Base-by-base conservation (phyloP, 1,284 basidiomycete species). In the Lignosus rhinocerotis region DNA sequence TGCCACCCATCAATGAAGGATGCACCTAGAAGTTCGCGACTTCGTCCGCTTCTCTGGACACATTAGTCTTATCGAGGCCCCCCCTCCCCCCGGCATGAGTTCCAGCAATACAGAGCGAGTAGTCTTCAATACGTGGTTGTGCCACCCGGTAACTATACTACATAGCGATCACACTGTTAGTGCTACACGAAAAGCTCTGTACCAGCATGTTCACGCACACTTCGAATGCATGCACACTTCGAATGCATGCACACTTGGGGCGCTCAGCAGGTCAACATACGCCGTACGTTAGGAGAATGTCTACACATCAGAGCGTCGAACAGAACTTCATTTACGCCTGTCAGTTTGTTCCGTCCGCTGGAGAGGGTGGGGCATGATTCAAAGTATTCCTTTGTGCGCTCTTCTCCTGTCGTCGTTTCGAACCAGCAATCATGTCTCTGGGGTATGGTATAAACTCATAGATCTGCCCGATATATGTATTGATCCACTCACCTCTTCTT, bases 391-490 rank as follows among this genome's bases (percentile, higher is more conserved):
- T 64, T 51, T 59, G 63, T 60, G 38, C 48, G 47, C 51, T 60
- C 62, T 76, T 79, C 46, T 70, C 75, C 69, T 79, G 81, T 58
- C 86, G 78, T 49, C 87, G 76, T 69, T 85, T 88, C 36, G 88
- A 91, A 17, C 81, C 89, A 51, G 81, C 78, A 60, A 91, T 80
- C 87, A 91, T 91, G 39, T 88, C 88, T 72, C 88, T 91, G 63
- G 58, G 45, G 49, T 19, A 30, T 16, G 58, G 19, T 41, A 48
- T 56, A 30, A 63, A 49, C 34, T 44, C 53, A 59, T 51, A 63
- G 56, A 64, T 59, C 41, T 12, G 25, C 2, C 46, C 45, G 55
- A 55, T 47, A 51, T 46, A 42, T 41, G 46, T 19, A 36, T 49
- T 31, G 16, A 36, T 38, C n/a, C 21, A 67, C 78, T 58, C 52